Evolutionary conservation across 2,329 filamentous ascomycete genomes (phyloP), one percentile per base, ranked within the genome.

Genomic region (Sporothrix brunneoviolacea): DNA sequence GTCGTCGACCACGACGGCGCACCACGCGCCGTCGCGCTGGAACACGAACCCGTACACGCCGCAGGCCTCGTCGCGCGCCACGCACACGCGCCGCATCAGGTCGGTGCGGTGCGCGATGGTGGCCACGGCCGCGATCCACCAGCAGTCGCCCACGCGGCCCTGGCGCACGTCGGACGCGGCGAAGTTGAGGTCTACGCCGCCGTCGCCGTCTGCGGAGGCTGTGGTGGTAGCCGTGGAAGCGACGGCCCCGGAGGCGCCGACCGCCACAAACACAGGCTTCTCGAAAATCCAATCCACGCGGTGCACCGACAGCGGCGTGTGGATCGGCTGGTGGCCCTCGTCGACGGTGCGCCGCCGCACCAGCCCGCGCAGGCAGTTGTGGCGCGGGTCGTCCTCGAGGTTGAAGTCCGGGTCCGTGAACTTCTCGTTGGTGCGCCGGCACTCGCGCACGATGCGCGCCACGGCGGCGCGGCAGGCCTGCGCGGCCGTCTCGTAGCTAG

Each of bases 1-100:
- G 64, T 88, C 84, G 59, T 88, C 84, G 41, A 88, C 77, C 39
- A 88, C 80, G 36, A 80, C 82, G 21, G 81, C 80, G 42, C 84
- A 76, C 84, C 68, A 86, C 69, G 62, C 78, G 68, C 87, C 82
- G 55, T 88, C 77, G 3, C 77, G 73, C 32, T 54, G 47, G 22
- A 58, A 56, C 18, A 58, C 56, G 13, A 58, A 58, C 8, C 56
- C 56, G 24, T 58, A 58, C 8, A 58, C 56, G 24, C 56, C 56
- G 32, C 69, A 86, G 70, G 61, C 77, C 68, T 87, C 82, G 56
- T 88, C 77, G 5, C 77, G 73, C 7, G 75, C 79, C 35, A 88
- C 80, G 55, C 84, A 88, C 8, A 88, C 73, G 51, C 74, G 76
- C 49, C 84, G 74, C 59, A 88, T 83, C 28, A 88, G 63, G 3